A percentile compares a stretch with the other conserved stretches of the same genome.
Conservation (phyloP, 208 protist genomes). For the Trypanosoma lewisi region DNA sequence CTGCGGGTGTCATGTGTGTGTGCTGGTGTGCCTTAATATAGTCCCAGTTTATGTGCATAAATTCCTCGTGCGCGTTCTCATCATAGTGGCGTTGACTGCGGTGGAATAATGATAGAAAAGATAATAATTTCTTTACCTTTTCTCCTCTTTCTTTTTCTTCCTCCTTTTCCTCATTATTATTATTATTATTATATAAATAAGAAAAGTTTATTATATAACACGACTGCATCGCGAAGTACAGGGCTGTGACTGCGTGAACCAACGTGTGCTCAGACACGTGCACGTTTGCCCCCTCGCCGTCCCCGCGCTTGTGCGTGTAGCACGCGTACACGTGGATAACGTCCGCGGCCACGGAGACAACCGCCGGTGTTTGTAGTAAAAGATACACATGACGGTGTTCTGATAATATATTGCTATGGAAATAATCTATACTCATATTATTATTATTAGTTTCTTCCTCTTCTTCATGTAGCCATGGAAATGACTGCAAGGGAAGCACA, state of each 20-base stretch:
- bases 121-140: no score
- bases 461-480: slow-evolving; percentile 12
- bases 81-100: no score
- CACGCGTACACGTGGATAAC: slow-evolving; percentile 36
- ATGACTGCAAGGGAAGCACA: slow-evolving; percentile 17
- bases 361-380: slow-evolving; percentile 70
- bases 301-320: neutral
- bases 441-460: neutral
- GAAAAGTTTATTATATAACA: slow-evolving; percentile 21
- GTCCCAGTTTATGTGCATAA: no score
- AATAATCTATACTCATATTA: neutral
- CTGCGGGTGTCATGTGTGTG: slow-evolving; percentile 1
- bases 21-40: slow-evolving; percentile 14
- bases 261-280: slow-evolving; percentile 29
- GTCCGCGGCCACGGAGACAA: slow-evolving; percentile 62
- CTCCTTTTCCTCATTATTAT: no score
- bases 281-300: slow-evolving; percentile 4
- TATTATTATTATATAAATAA: slow-evolving; percentile 4
- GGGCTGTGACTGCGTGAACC: slow-evolving; percentile 54
- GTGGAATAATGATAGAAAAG: no score
- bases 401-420: neutral
- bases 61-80: no score
- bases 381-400: slow-evolving; percentile 42
- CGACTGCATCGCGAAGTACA: slow-evolving; percentile 51
- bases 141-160: no score